Evolutionary conservation across 2,329 filamentous ascomycete genomes (phyloP).

Genomic region (Tolypocladium amazonense): DNA sequence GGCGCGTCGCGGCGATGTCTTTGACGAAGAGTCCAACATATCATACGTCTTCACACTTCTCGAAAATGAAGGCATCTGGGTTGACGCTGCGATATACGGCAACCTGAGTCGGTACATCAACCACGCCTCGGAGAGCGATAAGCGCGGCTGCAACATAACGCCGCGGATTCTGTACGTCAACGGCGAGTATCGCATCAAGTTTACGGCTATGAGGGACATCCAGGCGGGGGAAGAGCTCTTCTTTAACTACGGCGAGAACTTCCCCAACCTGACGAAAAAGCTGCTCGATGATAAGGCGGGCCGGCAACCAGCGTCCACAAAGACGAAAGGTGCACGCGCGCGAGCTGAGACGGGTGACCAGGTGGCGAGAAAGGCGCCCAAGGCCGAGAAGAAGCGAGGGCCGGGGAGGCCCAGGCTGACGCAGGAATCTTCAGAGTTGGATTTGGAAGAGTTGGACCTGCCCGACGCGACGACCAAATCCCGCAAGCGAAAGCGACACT

Average conservation of each 20-base stretch:
- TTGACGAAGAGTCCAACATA: conserved; percentile 48
- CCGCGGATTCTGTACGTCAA: conserved; percentile 63
- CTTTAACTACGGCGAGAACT: conserved; percentile 69
- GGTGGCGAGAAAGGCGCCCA: conserved; percentile 12
- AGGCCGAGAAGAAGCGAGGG: conserved; percentile 13
- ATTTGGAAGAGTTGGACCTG: conserved; percentile 5
- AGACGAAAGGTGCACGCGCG: conserved; percentile 10
- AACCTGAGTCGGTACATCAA: conserved; percentile 82
- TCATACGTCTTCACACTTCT: conserved; percentile 55
- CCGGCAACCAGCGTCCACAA: conserved; percentile 14
- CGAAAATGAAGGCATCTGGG: conserved; percentile 51
- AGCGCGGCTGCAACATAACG: conserved; percentile 47
- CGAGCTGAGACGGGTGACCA: conserved; percentile 7
- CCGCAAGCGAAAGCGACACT: conserved; percentile 18
- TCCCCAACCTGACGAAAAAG: conserved; percentile 46
- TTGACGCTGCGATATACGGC: conserved; percentile 67
- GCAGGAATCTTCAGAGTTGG: conserved; percentile 9
- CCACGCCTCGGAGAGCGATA: conserved; percentile 47
- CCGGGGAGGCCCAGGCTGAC: conserved; percentile 5
- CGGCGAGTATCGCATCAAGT: conserved; percentile 65
- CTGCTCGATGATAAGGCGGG: conserved; percentile 26
- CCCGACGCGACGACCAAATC: conserved; percentile 2
- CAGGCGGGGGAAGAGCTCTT: conserved; percentile 65
- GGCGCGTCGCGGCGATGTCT: conserved; percentile 47
- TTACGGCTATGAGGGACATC: conserved; percentile 58